A percentile compares a stretch with the other conserved stretches of the same genome.
Evolutionary conservation across 2,329 filamentous ascomycete species (phyloP).

Genomic region (Ilyonectria destructans): DNA sequence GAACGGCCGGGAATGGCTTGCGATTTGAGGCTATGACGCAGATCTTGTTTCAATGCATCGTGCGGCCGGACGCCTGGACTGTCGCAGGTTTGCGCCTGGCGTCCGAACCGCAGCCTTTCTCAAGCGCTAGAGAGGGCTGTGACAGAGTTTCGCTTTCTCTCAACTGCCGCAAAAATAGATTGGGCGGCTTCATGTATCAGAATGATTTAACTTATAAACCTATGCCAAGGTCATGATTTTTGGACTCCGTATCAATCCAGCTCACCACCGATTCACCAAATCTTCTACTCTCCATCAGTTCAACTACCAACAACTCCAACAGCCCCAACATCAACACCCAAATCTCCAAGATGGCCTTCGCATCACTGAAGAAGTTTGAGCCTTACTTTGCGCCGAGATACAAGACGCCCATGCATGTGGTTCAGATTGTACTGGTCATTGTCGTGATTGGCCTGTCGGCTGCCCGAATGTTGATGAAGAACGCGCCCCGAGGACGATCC

Average conservation of each 20-base stretch:
- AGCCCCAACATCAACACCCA: not conserved
- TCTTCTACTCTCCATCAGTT: not conserved
- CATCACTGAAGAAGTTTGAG: constrained; percentile 15
- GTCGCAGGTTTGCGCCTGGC: not conserved
- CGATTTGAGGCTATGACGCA: not conserved
- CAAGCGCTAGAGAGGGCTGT: constrained; percentile 1
- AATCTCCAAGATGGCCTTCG: constrained; percentile 3
- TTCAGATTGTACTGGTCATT: constrained; percentile 16
- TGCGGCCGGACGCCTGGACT: not conserved
- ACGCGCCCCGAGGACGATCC: constrained; percentile 34
- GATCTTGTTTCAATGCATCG: constrained; percentile 5
- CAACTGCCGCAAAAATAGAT: constrained; percentile 15
- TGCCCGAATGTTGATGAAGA: constrained; percentile 35
- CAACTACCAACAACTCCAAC: not conserved
- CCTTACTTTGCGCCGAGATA: constrained; percentile 20
- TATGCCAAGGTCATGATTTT: not conserved
- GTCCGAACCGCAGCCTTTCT: not conserved
- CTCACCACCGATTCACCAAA: not conserved
- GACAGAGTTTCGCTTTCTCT: not conserved
- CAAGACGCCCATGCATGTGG: constrained; percentile 24
- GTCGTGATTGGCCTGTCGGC: constrained; percentile 33
- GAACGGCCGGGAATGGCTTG: not conserved
- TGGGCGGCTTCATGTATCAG: not conserved
- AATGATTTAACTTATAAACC: constrained; percentile 8
- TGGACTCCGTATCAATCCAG: not conserved